Evolutionary conservation across 257 asterid genomes (phyloP).

Genomic region (Nicotiana tomentosiformis): DNA sequence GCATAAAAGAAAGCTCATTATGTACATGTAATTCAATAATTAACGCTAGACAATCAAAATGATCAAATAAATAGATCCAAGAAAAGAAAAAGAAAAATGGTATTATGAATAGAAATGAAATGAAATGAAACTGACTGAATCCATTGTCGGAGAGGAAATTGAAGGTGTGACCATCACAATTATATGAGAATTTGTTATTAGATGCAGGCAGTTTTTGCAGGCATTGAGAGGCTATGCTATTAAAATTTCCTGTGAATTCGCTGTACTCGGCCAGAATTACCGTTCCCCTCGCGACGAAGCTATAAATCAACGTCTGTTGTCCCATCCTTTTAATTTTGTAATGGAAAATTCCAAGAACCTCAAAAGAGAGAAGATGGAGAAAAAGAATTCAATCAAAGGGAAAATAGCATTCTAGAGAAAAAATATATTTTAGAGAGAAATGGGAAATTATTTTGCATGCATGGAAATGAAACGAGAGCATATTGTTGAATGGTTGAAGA

Average conservation of each 20-base stretch:
- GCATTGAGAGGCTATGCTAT: conserved; percentile 41
- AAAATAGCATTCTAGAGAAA: background rate
- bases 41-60: background rate
- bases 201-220: conserved; percentile 46
- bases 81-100: background rate
- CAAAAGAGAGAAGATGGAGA: background rate
- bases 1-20: background rate
- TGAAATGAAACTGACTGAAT: conserved; percentile 35
- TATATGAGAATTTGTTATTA: conserved; percentile 41
- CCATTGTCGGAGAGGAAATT: conserved; percentile 48
- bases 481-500: background rate
- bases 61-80: background rate
- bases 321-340: conserved; percentile 22
- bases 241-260: conserved; percentile 48
- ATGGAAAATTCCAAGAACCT: too few species aligned
- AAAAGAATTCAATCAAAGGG: background rate
- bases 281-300: conserved; percentile 44
- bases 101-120: background rate
- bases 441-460: background rate
- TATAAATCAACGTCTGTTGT: conserved; percentile 42
- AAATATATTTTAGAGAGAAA: background rate
- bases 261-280: conserved; percentile 43
- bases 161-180: conserved; percentile 49
- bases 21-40: background rate
- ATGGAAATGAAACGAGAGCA: background rate